Evolutionary conservation across 768 basidiomycete species (phyloP).

Genomic region (Pholiota microspora): DNA sequence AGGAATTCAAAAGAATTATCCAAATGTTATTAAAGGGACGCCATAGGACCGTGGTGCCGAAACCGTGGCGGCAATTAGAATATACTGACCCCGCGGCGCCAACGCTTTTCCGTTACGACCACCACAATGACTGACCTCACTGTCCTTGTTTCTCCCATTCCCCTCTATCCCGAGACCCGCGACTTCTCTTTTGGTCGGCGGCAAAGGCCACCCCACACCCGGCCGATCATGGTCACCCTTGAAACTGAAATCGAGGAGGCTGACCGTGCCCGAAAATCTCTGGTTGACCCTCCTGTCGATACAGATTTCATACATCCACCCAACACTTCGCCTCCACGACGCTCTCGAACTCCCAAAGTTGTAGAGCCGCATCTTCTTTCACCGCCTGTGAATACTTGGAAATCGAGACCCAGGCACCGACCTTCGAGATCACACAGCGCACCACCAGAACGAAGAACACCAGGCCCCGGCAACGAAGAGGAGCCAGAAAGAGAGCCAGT

Average conservation of each 20-base stretch:
- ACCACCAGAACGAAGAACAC: slow-evolving; percentile 35
- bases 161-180: slow-evolving; percentile 35
- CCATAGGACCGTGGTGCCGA: background rate
- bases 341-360: slow-evolving; percentile 15
- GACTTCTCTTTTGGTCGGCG: slow-evolving; percentile 32
- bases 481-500: background rate
- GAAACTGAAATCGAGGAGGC: slow-evolving; percentile 30
- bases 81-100: slow-evolving; percentile 1
- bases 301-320: slow-evolving; percentile 20
- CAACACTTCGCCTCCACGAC: slow-evolving; percentile 13
- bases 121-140: slow-evolving; percentile 49
- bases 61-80: slow-evolving; percentile 12
- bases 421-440: slow-evolving; percentile 48
- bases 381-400: slow-evolving; percentile 50
- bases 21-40: too few relatives aligned
- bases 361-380: slow-evolving; percentile 38
- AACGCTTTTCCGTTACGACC: background rate
- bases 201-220: slow-evolving; percentile 21
- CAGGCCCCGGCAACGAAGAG: slow-evolving; percentile 2
- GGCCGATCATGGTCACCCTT: slow-evolving; percentile 43
- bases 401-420: slow-evolving; percentile 36
- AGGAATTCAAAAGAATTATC: too few relatives aligned
- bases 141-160: slow-evolving; percentile 47
- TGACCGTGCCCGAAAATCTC: slow-evolving; percentile 15
- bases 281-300: slow-evolving; percentile 6